Conservation (phyloP, 2,329 filamentous ascomycete species). For the Ramichloridium luteum region DNA sequence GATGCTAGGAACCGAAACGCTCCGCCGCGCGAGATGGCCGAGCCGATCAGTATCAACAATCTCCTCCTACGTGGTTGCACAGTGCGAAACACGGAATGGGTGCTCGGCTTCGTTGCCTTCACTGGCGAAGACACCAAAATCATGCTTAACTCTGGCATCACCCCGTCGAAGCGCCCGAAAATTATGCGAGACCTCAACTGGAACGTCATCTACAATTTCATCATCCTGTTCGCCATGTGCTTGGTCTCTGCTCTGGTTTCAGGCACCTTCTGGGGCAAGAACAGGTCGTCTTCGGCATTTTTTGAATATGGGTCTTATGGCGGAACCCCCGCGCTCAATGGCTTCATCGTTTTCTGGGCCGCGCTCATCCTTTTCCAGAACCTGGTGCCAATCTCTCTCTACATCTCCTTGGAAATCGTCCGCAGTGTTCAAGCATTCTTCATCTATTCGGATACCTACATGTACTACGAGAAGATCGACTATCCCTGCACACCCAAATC, state of each 20-base stretch:
- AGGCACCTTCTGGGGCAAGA: constrained; percentile 66
- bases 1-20: constrained; percentile 51
- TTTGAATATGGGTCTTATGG: constrained; percentile 73
- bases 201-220: constrained; percentile 95
- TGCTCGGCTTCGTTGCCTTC: constrained; percentile 82
- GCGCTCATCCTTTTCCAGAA: constrained; percentile 94
- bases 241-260: constrained; percentile 73
- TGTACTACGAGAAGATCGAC: constrained; percentile 94
- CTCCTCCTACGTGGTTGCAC: constrained; percentile 86
- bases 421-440: constrained; percentile 88
- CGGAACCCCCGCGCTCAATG: constrained; percentile 60
- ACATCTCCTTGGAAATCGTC: constrained; percentile 93
- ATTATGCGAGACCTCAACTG: constrained; percentile 92
- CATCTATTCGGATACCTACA: constrained; percentile 89
- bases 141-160: constrained; percentile 96
- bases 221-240: constrained; percentile 81
- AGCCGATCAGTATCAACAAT: constrained; percentile 92
- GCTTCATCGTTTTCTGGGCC: constrained; percentile 95
- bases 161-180: constrained; percentile 81
- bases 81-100: constrained; percentile 90
- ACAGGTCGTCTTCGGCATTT: constrained; percentile 59
- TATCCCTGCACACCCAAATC: constrained; percentile 94
- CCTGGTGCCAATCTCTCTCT: constrained; percentile 94
- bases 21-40: constrained; percentile 65
- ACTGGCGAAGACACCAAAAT: constrained; percentile 96